Percentiles rank a stretch among this genome's conserved stretches.
Evolutionary conservation across 306 rosid genomes (phyloP).

Genomic region (Betula pendula): DNA sequence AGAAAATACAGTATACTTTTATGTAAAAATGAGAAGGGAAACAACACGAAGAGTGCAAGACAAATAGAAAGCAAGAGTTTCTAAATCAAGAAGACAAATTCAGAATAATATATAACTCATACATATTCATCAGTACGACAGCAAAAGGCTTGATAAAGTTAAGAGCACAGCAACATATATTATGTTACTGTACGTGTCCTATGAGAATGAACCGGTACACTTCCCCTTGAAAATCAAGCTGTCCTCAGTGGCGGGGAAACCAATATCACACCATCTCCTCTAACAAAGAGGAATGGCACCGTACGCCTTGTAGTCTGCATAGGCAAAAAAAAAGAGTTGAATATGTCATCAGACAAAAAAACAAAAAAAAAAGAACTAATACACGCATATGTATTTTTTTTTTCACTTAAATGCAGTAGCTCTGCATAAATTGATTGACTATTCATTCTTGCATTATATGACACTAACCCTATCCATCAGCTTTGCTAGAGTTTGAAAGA

Average conservation of each 20-base stretch:
- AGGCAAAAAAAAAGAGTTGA: constrained; percentile 19
- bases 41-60: background rate
- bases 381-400: background rate
- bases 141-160: background rate
- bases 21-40: background rate
- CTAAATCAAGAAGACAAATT: background rate
- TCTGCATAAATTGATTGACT: background rate
- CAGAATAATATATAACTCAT: background rate
- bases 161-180: background rate
- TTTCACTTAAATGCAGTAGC: background rate
- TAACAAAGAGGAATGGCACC: constrained; percentile 91
- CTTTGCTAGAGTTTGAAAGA: background rate
- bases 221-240: constrained; percentile 39
- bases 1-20: background rate
- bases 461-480: background rate
- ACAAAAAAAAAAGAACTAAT: background rate
- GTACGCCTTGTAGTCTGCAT: constrained; percentile 86
- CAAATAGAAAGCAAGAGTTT: background rate
- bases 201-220: background rate
- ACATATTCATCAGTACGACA: background rate
- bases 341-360: background rate
- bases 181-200: background rate
- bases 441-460: no score
- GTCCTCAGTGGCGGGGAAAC: constrained; percentile 98
- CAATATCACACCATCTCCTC: constrained; percentile 98